These are phyloP conservation scores for Dillenia suffruticosa DNA, from an alignment of 164 flowering plant genomes.

Conservation along the genomic window DNA sequence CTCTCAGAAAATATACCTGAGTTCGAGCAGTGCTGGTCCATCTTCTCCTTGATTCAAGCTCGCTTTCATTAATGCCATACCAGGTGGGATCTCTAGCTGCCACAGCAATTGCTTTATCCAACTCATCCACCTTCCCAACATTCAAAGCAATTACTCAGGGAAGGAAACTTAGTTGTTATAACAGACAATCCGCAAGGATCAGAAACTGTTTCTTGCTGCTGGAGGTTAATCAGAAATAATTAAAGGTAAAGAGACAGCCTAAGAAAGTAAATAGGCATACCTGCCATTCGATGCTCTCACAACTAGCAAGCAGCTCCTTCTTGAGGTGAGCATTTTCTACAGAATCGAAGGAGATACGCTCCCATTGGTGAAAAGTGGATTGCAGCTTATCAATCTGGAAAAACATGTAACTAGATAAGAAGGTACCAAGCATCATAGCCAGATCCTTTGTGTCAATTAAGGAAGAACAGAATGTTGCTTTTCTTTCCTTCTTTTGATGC, in stretches of 20 bases:
- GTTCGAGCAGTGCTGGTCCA: constrained; percentile 76
- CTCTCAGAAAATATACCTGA: constrained; percentile 40
- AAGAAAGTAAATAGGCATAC: constrained; percentile 23
- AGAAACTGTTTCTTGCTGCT: no score
- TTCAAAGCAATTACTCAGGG: no score
- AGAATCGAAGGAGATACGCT: constrained; percentile 39
- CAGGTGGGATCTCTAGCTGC: constrained; percentile 79
- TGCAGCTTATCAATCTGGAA: constrained; percentile 79
- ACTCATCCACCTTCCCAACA: constrained; percentile 80
- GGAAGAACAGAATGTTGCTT: no score
- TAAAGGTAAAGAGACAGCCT: no score
- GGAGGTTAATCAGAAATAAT: no score
- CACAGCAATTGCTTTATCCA: constrained; percentile 77
- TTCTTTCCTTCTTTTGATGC: no score
- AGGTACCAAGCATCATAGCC: not conserved
- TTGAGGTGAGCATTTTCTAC: constrained; percentile 51
- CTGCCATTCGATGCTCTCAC: constrained; percentile 98
- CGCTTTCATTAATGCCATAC: constrained; percentile 69
- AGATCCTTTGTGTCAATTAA: not conserved
- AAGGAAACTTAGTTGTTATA: no score
- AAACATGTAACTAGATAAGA: constrained; percentile 4
- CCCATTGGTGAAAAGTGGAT: constrained; percentile 76
- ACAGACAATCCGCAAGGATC: no score
- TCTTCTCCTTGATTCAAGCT: constrained; percentile 72
- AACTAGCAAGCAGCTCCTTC: constrained; percentile 60